Evolutionary conservation across 352 stramenopile genomes (phyloP).

Genomic region (Globisporangium rhizosaccharum): DNA sequence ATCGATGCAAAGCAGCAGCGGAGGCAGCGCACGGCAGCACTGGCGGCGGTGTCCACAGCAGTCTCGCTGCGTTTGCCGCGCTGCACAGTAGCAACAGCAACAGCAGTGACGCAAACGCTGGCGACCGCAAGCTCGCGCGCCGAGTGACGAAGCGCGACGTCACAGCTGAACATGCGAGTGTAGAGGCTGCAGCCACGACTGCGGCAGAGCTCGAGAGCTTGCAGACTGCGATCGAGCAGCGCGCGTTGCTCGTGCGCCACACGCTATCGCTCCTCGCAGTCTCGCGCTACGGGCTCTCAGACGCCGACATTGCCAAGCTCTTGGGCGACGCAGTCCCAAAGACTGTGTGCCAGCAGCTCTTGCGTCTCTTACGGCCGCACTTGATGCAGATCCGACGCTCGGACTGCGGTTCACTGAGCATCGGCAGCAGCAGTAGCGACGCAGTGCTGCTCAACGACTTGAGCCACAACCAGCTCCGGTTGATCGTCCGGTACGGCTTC

Average conservation of each 20-base stretch:
- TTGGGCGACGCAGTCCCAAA: slow-evolving; percentile 44
- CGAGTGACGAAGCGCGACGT: slow-evolving; percentile 4
- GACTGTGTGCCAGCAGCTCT: slow-evolving; percentile 31
- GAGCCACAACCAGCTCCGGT: slow-evolving; percentile 70
- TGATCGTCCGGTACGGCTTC: slow-evolving; percentile 70
- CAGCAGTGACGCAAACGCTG: not conserved
- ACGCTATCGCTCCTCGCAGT: slow-evolving; percentile 66
- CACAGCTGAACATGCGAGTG: not conserved
- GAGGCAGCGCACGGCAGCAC: not conserved
- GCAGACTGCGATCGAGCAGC: slow-evolving; percentile 53
- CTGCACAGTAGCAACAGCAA: not conserved
- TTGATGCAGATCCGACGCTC: slow-evolving; percentile 63
- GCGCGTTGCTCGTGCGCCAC: slow-evolving; percentile 63
- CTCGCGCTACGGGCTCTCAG: slow-evolving; percentile 61
- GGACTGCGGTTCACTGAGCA: slow-evolving; percentile 27
- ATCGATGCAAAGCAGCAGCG: slow-evolving; percentile 19
- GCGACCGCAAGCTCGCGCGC: slow-evolving; percentile 9
- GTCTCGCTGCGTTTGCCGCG: not conserved
- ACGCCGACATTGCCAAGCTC: slow-evolving; percentile 54
- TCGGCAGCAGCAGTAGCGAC: slow-evolving; percentile 5
- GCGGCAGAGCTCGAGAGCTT: slow-evolving; percentile 48
- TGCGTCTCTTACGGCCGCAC: slow-evolving; percentile 50
- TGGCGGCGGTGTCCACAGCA: not conserved
- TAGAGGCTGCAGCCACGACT: not conserved
- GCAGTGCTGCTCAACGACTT: slow-evolving; percentile 62